A percentile compares a stretch with the other conserved stretches of the same genome.
Evolutionary conservation across 306 rosid species (phyloP).

Genomic region (Dryas octopetala): DNA sequence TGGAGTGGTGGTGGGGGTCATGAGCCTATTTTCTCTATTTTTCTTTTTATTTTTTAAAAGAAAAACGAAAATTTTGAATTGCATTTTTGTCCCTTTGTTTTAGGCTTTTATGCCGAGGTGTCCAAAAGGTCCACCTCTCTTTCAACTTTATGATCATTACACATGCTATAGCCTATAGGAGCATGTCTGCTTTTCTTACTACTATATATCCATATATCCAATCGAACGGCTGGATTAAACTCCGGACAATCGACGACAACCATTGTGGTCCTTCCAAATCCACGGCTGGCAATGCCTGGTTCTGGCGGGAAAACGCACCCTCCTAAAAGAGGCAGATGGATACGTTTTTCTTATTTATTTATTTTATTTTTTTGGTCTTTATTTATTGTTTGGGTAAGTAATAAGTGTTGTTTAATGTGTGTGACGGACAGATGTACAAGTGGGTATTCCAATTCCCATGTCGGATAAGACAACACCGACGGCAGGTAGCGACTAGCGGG

Average conservation of each 20-base stretch:
- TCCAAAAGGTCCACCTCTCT: slow-evolving; percentile 29
- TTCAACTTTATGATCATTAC: slow-evolving; percentile 53
- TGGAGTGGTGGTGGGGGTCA: not conserved
- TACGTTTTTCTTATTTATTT: not conserved
- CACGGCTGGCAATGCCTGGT: slow-evolving; percentile 30
- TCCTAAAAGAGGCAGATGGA: not conserved
- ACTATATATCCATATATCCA: slow-evolving; percentile 9
- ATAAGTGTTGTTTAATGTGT: not conserved
- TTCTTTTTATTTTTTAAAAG: not conserved
- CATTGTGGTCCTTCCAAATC: slow-evolving; percentile 12
- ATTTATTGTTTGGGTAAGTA: not conserved
- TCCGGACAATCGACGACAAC: slow-evolving; percentile 21
- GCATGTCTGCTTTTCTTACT: slow-evolving; percentile 34
- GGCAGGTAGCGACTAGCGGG: slow-evolving; percentile 52
- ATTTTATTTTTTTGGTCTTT: not conserved
- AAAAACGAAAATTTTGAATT: not conserved
- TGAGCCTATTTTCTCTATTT: not conserved
- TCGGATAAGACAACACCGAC: slow-evolving; percentile 76
- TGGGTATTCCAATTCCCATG: slow-evolving; percentile 29
- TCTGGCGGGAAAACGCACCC: slow-evolving; percentile 58
- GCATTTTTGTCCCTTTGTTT: slow-evolving; percentile 4
- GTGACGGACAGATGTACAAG: slow-evolving; percentile 19
- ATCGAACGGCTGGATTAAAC: slow-evolving; percentile 27
- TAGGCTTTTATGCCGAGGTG: slow-evolving; percentile 30
- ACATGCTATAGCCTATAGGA: slow-evolving; percentile 34